These are phyloP conservation scores for Fonsecaea erecta DNA, from an alignment of 2,329 filamentous ascomycete species.

Conservation along the genomic window DNA sequence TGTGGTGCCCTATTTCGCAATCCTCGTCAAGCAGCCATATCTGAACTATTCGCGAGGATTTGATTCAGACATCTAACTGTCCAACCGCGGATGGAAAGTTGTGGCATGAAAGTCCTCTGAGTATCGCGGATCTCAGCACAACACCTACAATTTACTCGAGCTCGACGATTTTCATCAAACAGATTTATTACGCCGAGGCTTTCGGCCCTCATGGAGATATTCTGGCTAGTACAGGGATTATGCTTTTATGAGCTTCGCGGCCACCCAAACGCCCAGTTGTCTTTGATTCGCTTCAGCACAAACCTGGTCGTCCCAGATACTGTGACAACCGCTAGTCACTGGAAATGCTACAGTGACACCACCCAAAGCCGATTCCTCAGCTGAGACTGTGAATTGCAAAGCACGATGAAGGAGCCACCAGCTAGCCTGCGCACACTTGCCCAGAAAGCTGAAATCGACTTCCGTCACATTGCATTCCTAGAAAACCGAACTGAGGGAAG, in stretches of 20 bases:
- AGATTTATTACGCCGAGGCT: background rate
- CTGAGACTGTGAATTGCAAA: background rate
- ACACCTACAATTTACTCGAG: background rate
- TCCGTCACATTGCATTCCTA: background rate
- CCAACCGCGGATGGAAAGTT: background rate
- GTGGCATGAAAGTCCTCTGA: background rate
- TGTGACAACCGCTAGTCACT: background rate
- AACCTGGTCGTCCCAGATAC: background rate
- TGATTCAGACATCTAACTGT: background rate
- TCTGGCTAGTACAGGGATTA: background rate
- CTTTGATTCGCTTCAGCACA: background rate
- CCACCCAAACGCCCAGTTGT: background rate
- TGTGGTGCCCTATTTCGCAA: background rate
- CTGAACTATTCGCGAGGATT: background rate
- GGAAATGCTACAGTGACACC: background rate
- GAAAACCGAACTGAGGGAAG: background rate
- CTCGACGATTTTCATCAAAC: background rate
- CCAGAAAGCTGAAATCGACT: background rate
- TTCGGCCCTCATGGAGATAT: background rate
- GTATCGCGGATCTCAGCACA: background rate
- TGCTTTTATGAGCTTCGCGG: background rate
- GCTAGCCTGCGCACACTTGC: background rate
- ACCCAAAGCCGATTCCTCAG: background rate
- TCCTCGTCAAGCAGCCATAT: background rate
- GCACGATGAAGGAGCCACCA: background rate